Evolutionary conservation across 768 basidiomycete species (phyloP), one percentile per base, ranked within the genome.

Genomic region (Tylopilus plumbeoviolaceoides): DNA sequence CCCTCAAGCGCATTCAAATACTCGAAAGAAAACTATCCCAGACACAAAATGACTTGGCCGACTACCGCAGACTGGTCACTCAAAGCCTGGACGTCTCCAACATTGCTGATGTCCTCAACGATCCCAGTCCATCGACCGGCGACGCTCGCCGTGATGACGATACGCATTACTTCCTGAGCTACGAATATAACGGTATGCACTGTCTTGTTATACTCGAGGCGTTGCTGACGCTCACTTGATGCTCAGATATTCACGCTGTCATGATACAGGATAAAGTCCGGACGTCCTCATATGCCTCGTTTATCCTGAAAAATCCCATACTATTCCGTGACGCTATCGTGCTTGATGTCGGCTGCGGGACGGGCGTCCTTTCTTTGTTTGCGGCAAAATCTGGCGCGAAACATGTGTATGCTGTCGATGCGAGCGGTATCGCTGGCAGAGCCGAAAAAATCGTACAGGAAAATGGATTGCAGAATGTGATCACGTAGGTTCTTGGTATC

Each of bases 251-350:
- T 46, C 95, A 98, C 66, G 89, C 93, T 28, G 81, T 92, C 55
- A 98, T 98, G 95, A 89, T 98, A 52, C 88, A 91, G 63, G 95
- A 98, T 66, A 87, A 87, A 75, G 90, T 95, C 44, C 81, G 95
- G 49, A 98, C 95, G 2, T 84, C 94, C 21, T 86, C 92, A 1
- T 98, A 98, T 67, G 92, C 91, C 11, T 80, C 87, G 18, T 98
- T 91, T 71, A 95, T 98, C 67, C 75, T 95, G 25, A 83, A 80
- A 7, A 94, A 87, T 66, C 87, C 92, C 1, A 65, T 76, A 7
- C 71, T 94, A 12, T 97, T 98, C 76, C 80, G 81, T 51, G 89
- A 85, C 57, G 89, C 91, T 17, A 70, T 87, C 46, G 95, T 98
- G 6, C 83, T 98, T 53, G 95, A 98, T 60, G 94, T 98, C 21